Evolutionary conservation across 441 rosid genomes (phyloP).

Genomic region (Pelargonium citronellum): DNA sequence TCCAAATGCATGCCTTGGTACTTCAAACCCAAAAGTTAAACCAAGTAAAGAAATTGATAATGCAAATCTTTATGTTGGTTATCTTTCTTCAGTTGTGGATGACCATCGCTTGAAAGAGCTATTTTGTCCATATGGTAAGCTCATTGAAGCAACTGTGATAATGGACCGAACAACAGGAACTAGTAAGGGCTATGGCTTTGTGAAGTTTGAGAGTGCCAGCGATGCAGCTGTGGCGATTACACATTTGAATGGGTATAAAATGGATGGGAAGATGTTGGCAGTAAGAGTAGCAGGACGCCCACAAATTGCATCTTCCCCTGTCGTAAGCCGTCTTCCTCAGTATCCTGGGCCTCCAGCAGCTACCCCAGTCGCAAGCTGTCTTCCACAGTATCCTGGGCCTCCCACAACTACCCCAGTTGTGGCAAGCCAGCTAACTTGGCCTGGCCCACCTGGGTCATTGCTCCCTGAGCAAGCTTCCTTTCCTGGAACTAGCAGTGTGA

Average conservation of each 20-base stretch:
- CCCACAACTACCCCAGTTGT: not conserved
- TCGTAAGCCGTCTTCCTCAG: conserved; percentile 10
- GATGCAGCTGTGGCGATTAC: conserved; percentile 16
- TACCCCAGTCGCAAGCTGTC: conserved; percentile 5
- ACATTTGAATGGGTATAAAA: conserved; percentile 13
- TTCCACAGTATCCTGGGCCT: conserved; percentile 9
- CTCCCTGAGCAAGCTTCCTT: conserved; percentile 13
- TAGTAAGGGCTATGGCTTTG: conserved; percentile 15
- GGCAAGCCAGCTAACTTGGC: conserved; percentile 9
- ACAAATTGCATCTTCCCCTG: conserved; percentile 11
- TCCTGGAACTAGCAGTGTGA: conserved; percentile 7
- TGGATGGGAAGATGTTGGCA: conserved; percentile 12
- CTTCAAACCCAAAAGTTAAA: conserved; percentile 4
- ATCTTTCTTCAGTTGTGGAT: conserved; percentile 21
- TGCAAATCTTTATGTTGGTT: conserved; percentile 20
- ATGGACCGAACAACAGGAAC: not conserved
- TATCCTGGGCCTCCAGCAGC: conserved; percentile 7
- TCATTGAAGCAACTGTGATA: conserved; percentile 18
- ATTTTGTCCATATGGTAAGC: conserved; percentile 20
- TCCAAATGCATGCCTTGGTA: not conserved
- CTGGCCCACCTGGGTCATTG: conserved; percentile 12
- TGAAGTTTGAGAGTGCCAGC: conserved; percentile 19
- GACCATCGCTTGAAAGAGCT: conserved; percentile 17
- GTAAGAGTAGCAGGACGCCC: conserved; percentile 11
- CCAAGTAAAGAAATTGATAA: conserved; percentile 8